These are phyloP conservation scores for Noccaea bulbosa DNA, from an alignment of 345 rosid species.

Conservation along the genomic window DNA sequence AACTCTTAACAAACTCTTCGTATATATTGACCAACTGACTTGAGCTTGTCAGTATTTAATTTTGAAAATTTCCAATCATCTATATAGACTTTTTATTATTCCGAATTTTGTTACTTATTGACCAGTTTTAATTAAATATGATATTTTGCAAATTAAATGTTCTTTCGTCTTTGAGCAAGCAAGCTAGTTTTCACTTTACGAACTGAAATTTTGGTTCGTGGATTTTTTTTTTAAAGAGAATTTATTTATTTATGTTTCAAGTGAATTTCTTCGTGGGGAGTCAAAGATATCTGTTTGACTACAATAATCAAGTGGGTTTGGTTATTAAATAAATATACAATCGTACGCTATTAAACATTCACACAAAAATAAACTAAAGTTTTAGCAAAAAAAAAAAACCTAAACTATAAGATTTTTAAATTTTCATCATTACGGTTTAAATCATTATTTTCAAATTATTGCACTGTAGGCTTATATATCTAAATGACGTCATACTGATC, in stretches of 20 bases:
- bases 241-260: background rate
- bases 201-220: background rate
- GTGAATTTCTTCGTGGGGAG: constrained; percentile 19
- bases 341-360: background rate
- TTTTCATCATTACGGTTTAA: background rate
- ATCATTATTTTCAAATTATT: background rate
- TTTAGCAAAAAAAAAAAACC: background rate
- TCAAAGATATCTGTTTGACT: constrained; percentile 40
- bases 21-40: constrained; percentile 22
- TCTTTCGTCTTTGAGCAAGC: constrained; percentile 11
- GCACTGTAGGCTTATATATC: background rate
- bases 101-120: too few relatives aligned
- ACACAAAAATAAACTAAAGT: background rate
- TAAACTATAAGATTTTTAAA: constrained; percentile 3
- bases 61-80: too few relatives aligned
- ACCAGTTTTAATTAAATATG: background rate
- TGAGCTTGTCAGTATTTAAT: background rate
- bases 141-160: background rate
- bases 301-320: constrained; percentile 6
- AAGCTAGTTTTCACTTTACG: background rate
- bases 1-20: constrained; percentile 20
- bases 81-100: too few relatives aligned
- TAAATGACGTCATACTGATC: constrained; percentile 5
- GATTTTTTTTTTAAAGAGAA: background rate
- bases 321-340: constrained; percentile 1